phyloP scores from a whole-genome alignment of 2,329 filamentous ascomycete genomes.

The Fusarium circinatum region DNA sequence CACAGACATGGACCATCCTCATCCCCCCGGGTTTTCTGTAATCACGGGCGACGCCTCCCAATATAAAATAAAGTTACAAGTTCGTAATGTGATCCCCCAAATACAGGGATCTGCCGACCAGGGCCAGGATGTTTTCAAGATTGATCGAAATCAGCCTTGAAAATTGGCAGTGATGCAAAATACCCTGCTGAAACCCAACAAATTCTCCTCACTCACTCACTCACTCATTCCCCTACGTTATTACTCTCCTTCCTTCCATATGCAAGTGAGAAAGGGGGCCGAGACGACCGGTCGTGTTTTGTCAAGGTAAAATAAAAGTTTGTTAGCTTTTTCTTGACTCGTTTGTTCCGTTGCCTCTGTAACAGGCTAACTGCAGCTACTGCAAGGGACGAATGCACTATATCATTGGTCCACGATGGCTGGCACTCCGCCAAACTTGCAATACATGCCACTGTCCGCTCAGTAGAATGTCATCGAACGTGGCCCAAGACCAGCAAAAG shows the following conservation, averaged over 20 bases:
- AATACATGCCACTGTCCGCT: conserved; percentile 16
- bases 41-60: conserved; percentile 18
- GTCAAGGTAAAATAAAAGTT: not conserved
- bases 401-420: conserved; percentile 1
- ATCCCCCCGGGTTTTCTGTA: conserved; percentile 13
- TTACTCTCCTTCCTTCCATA: not conserved
- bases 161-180: conserved; percentile 17
- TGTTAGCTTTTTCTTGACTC: conserved; percentile 20
- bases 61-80: conserved; percentile 30
- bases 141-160: conserved; percentile 13
- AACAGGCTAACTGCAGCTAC: conserved; percentile 21
- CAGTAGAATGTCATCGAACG: conserved; percentile 19
- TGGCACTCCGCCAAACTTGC: conserved; percentile 1
- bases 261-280: not conserved
- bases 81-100: conserved; percentile 25
- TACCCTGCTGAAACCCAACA: not conserved
- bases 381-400: conserved; percentile 16
- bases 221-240: not conserved
- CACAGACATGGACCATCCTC: conserved; percentile 10
- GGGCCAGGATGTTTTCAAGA: not conserved
- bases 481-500: not conserved
- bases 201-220: not conserved
- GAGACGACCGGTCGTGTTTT: not conserved
- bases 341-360: conserved; percentile 6
- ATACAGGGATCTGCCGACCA: conserved; percentile 11